Percentiles rank a stretch among this genome's conserved stretches.
Evolutionary conservation across 495 filamentous ascomycete species (phyloP).

Genomic region (Hypoxylon rickii): DNA sequence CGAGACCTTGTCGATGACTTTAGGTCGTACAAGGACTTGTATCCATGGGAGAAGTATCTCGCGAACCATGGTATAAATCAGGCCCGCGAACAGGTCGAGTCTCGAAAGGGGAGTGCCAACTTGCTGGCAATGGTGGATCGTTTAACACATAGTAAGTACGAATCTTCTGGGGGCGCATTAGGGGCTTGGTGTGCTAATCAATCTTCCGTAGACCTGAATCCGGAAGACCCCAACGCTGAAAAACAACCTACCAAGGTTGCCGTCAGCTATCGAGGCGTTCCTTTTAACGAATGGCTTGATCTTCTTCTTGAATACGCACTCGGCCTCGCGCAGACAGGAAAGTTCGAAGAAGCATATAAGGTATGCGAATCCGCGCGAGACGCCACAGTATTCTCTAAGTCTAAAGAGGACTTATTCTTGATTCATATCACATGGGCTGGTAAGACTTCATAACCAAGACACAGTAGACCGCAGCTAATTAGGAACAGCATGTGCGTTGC

Average conservation of each 20-base stretch:
- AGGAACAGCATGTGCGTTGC: conserved; percentile 73
- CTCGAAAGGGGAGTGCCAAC: conserved; percentile 59
- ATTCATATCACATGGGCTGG: conserved; percentile 83
- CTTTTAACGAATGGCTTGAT: conserved; percentile 83
- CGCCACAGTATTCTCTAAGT: conserved; percentile 77
- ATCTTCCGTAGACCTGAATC: conserved; percentile 23
- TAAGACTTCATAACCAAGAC: conserved; percentile 41
- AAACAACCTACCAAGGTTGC: conserved; percentile 28
- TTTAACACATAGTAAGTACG: conserved; percentile 58
- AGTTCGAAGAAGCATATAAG: conserved; percentile 70
- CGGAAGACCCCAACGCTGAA: conserved; percentile 21
- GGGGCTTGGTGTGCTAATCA: conserved; percentile 16
- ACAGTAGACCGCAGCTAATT: conserved; percentile 20
- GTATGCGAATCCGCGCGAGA: conserved; percentile 73
- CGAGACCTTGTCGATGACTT: conserved; percentile 80
- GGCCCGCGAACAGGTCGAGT: conserved; percentile 51
- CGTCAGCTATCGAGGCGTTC: conserved; percentile 70
- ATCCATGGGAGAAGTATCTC: conserved; percentile 71
- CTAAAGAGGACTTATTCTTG: conserved; percentile 65
- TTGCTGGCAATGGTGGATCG: conserved; percentile 73
- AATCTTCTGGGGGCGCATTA: not conserved
- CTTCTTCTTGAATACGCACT: conserved; percentile 89
- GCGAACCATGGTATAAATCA: conserved; percentile 68
- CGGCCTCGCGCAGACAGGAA: conserved; percentile 62
- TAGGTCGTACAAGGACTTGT: conserved; percentile 74